phyloP scores from a whole-genome alignment of 768 basidiomycete species.

The Lanmaoa pseudosensibilis region DNA sequence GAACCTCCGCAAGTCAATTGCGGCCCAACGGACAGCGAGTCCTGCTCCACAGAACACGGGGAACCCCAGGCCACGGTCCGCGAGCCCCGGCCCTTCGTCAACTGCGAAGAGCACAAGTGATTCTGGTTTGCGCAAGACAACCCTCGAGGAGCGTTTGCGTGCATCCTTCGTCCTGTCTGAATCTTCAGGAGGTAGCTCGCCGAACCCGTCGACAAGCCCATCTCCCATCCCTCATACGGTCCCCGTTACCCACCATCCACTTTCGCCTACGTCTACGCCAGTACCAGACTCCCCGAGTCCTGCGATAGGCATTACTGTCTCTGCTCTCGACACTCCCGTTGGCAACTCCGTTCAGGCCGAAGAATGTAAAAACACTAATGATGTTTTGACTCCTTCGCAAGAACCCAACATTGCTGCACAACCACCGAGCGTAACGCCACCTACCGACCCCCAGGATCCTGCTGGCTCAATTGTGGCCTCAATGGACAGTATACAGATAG shows the following conservation, averaged over 20 bases:
- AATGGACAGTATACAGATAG: background rate
- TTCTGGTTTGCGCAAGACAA: slow-evolving; percentile 46
- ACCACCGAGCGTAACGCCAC: background rate
- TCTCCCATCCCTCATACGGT: slow-evolving; percentile 39
- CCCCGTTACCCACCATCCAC: slow-evolving; percentile 33
- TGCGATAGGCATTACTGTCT: background rate
- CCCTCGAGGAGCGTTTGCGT: slow-evolving; percentile 75
- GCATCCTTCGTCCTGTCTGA: slow-evolving; percentile 63
- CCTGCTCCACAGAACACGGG: slow-evolving; percentile 29
- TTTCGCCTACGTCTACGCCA: slow-evolving; percentile 45
- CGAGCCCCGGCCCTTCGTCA: slow-evolving; percentile 27
- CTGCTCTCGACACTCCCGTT: background rate
- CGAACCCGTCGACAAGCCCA: slow-evolving; percentile 39
- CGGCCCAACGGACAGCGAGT: slow-evolving; percentile 49
- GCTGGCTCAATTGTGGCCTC: background rate
- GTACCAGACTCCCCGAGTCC: slow-evolving; percentile 41
- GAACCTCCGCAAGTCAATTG: slow-evolving; percentile 65
- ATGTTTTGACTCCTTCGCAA: background rate
- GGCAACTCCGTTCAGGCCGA: background rate
- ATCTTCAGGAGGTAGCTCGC: slow-evolving; percentile 44
- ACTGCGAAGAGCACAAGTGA: slow-evolving; percentile 17
- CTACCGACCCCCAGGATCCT: background rate
- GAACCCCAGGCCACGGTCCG: slow-evolving; percentile 21
- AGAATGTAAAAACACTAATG: background rate
- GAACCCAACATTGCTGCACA: background rate